Evolutionary conservation across 257 asterid species (phyloP), one percentile per base, ranked within the genome.

Genomic region (Ligustrum vulgare): DNA sequence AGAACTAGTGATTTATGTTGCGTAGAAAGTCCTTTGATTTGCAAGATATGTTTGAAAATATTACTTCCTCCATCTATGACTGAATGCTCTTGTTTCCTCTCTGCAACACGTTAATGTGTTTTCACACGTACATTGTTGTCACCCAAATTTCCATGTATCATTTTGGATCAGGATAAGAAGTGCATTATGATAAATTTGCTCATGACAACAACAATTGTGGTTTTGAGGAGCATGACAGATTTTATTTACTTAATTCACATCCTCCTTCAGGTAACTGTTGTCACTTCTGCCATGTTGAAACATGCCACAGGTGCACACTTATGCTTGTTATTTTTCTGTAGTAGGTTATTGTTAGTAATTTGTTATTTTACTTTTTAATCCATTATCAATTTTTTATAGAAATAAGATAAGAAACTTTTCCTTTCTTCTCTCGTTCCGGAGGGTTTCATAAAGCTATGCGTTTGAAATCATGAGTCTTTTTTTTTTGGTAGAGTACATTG

Each of bases 151-250:
- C 34, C 67, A 18, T 72, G 2, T 79, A 62, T 70, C 18, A 25
- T 67, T 67, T 73, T 62, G 67, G 49, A 68, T 56, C 86, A 93
- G 98, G 86, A 79, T 12, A 72, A 85, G 78, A 90, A 87, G 78
- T 93, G 98, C 84, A 90, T 93, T 43, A 83, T 86, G 9, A 66
- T 91, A 49, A 74, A 86, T 80, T 76, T 84, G 93, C 82, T 91
- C 69, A 60, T 88, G 87, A 84, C 91, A 73, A 89, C 80, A 43
- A 69, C 96, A 37, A 33, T 90, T 58, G 84, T 89, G 67, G 80
- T 73, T 80, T 80, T 90, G 81, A 86, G 98, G 86, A 90, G 96
- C 87, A 63, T 87, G 77, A 84, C 95, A 18, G 98, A 93, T 83
- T 86, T 90, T 75, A 72, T 91, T 45, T 93, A 90, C 81, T 81